Percentiles rank a stretch among this genome's conserved stretches.
Conservation (phyloP, 192 early-diverging fungal species). For the Entrophospora sp. region DNA sequence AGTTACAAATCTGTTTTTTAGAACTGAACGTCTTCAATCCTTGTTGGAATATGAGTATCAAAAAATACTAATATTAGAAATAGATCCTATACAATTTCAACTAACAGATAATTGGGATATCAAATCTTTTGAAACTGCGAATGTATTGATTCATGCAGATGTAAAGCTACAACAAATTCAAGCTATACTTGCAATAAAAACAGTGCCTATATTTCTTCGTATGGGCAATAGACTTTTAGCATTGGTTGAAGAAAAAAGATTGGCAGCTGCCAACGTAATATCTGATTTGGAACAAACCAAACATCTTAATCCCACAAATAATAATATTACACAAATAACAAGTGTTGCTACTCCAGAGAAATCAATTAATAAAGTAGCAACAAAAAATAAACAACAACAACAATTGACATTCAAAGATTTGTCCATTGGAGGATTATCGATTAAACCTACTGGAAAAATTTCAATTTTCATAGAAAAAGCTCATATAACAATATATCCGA, state of each 20-base stretch:
- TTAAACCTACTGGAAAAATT: slow-evolving; percentile 22
- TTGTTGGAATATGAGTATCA: slow-evolving; percentile 72
- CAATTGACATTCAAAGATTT: slow-evolving; percentile 3
- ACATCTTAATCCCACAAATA: too few species aligned
- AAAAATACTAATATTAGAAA: slow-evolving; percentile 52
- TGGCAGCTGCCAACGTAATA: slow-evolving; percentile 1
- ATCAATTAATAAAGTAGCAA: too few species aligned
- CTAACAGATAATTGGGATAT: slow-evolving; percentile 44
- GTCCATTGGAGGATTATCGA: neutral
- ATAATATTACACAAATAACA: too few species aligned
- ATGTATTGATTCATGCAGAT: slow-evolving; percentile 24
- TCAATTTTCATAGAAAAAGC: slow-evolving; percentile 18
- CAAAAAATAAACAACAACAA: too few species aligned
- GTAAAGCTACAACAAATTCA: slow-evolving; percentile 19
- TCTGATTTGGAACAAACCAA: too few species aligned
- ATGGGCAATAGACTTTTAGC: slow-evolving; percentile 36
- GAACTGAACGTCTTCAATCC: slow-evolving; percentile 40
- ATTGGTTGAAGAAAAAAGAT: slow-evolving; percentile 48
- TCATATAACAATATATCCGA: slow-evolving; percentile 33
- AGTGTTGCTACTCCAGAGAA: too few species aligned
- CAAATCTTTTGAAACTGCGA: slow-evolving; percentile 17
- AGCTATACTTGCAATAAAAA: slow-evolving; percentile 30
- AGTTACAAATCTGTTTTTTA: slow-evolving; percentile 32
- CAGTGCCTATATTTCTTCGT: slow-evolving; percentile 49
- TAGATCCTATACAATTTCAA: slow-evolving; percentile 42